Conservation (phyloP, 2,329 filamentous ascomycete genomes). For the Diaporthe ampelina region DNA sequence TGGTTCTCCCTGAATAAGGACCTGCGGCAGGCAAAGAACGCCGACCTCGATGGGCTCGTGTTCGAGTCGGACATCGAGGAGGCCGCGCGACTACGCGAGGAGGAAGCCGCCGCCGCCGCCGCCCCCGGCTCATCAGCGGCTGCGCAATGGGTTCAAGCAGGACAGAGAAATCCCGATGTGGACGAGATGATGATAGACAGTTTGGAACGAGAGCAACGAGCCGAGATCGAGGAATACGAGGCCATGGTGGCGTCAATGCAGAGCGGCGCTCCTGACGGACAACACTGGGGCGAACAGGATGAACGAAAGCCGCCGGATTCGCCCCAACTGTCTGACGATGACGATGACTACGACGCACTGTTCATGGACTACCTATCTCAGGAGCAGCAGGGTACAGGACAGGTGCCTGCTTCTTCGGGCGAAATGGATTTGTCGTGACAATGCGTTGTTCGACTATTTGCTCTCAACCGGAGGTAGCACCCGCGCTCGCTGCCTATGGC, state of each 20-base stretch:
- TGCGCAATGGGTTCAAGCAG: conserved; percentile 31
- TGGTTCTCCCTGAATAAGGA: conserved; percentile 57
- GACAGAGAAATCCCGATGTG: conserved; percentile 46
- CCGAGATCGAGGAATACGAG: conserved; percentile 70
- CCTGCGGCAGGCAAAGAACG: conserved; percentile 55
- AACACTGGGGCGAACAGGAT: conserved; percentile 39
- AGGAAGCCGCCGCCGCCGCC: conserved; percentile 41
- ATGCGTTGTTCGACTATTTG: conserved; percentile 2
- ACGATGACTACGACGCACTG: conserved; percentile 72
- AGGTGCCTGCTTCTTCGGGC: conserved; percentile 49
- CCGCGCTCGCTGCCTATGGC: background rate
- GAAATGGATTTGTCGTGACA: conserved; percentile 63
- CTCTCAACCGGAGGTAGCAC: background rate
- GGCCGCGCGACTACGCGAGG: conserved; percentile 54
- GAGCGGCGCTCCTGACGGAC: conserved; percentile 42
- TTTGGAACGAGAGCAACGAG: conserved; percentile 65
- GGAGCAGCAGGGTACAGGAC: conserved; percentile 48
- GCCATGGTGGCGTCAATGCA: conserved; percentile 64
- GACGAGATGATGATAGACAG: conserved; percentile 69
- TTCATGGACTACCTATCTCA: conserved; percentile 76
- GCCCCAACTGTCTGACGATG: conserved; percentile 64
- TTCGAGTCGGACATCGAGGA: conserved; percentile 68
- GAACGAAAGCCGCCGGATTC: conserved; percentile 47
- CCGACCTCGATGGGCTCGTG: conserved; percentile 56
- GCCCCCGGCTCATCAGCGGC: conserved; percentile 45